Evolutionary conservation across 2,329 filamentous ascomycete genomes (phyloP).

Genomic region (Ramularia endophylla): DNA sequence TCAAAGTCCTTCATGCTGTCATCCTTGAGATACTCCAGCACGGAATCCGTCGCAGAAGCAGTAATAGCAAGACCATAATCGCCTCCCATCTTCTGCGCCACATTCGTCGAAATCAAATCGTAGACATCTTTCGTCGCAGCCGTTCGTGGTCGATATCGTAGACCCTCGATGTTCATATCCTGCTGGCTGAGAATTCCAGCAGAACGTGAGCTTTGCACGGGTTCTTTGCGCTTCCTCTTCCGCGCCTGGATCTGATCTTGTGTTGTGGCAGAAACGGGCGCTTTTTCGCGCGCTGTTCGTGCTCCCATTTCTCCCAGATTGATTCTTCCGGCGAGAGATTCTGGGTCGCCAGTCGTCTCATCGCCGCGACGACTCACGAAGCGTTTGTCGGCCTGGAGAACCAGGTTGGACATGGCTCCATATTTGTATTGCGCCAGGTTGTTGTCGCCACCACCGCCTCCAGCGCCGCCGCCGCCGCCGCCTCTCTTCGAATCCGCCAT

Average conservation of each 20-base stretch:
- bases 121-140: slow-evolving; percentile 88
- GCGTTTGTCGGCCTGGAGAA: slow-evolving; percentile 97
- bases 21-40: slow-evolving; percentile 88
- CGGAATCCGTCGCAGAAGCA: slow-evolving; percentile 86
- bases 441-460: slow-evolving; percentile 24
- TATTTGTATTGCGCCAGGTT: slow-evolving; percentile 35
- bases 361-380: slow-evolving; percentile 90
- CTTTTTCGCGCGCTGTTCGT: slow-evolving; percentile 70
- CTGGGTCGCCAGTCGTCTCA: slow-evolving; percentile 93
- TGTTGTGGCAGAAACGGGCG: slow-evolving; percentile 56
- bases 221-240: slow-evolving; percentile 75
- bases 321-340: slow-evolving; percentile 90
- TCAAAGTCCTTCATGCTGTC: slow-evolving; percentile 95
- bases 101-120: slow-evolving; percentile 87
- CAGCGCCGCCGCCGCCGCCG: slow-evolving; percentile 22
- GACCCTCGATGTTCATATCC: slow-evolving; percentile 82
- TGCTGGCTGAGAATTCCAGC: slow-evolving; percentile 76
- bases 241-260: slow-evolving; percentile 62
- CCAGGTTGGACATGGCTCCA: slow-evolving; percentile 85
- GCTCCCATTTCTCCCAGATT: slow-evolving; percentile 93
- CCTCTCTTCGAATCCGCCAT: slow-evolving; percentile 30
- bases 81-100: slow-evolving; percentile 80
- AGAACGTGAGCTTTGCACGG: slow-evolving; percentile 58
- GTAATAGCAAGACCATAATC: slow-evolving; percentile 91
- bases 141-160: slow-evolving; percentile 87